Evolutionary conservation across 2,329 filamentous ascomycete species (phyloP).

Genomic region (Aureobasidium sp.): DNA sequence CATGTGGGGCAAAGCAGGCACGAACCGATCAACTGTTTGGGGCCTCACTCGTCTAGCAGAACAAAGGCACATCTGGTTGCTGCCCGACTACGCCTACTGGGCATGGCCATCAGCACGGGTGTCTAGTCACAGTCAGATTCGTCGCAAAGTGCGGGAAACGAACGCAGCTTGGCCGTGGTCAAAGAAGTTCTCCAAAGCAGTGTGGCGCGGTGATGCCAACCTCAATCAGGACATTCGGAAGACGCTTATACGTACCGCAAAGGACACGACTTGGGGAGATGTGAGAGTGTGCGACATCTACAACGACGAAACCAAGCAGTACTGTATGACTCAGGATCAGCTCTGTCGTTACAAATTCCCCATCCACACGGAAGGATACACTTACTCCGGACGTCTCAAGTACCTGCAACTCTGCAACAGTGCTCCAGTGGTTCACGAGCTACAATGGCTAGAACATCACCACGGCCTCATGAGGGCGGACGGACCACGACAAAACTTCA

Average conservation of each 20-base stretch:
- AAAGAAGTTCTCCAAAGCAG: constrained; percentile 16
- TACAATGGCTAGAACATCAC: not conserved
- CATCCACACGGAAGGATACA: constrained; percentile 25
- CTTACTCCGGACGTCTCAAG: constrained; percentile 27
- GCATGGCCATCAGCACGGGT: constrained; percentile 32
- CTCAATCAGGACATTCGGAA: constrained; percentile 22
- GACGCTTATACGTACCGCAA: constrained; percentile 23
- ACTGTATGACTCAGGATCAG: constrained; percentile 4
- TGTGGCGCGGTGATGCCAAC: constrained; percentile 25
- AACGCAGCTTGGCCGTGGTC: not conserved
- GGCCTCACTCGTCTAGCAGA: not conserved
- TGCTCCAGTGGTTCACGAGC: constrained; percentile 22
- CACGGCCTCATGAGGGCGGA: not conserved
- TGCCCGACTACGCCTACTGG: constrained; percentile 48
- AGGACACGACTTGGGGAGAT: constrained; percentile 29
- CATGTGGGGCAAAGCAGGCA: not conserved
- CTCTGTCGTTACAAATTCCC: constrained; percentile 16
- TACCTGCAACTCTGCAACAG: constrained; percentile 26
- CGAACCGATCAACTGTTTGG: not conserved
- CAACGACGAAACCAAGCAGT: constrained; percentile 12
- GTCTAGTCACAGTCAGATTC: not conserved
- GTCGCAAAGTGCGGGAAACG: not conserved
- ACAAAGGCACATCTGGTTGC: constrained; percentile 33
- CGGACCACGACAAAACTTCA: constrained; percentile 25
- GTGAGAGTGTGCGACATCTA: constrained; percentile 18